Conservation (phyloP, 352 stramenopile genomes). For the Phytophthora crassamura region DNA sequence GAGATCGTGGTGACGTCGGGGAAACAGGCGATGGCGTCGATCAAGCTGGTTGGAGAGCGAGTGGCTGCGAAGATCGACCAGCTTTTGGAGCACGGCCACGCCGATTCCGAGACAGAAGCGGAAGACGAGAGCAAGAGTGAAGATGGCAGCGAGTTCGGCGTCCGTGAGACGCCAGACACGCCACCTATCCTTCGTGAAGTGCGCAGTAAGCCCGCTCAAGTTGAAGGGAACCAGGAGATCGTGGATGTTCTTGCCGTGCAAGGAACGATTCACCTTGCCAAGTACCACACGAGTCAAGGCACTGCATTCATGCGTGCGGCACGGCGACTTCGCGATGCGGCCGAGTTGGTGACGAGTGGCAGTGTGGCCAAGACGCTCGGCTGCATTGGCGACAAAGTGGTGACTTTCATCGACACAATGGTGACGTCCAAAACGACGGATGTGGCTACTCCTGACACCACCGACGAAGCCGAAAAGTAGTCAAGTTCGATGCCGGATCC, state of each 20-base stretch:
- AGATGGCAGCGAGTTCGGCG: too few relatives aligned
- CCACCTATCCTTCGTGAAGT: too few relatives aligned
- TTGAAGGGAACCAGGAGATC: conserved; percentile 49
- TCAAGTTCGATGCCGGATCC: too few relatives aligned
- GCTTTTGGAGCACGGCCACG: conserved; percentile 61
- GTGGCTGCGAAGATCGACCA: conserved; percentile 66
- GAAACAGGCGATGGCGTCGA: conserved; percentile 46
- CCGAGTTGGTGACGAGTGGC: conserved; percentile 45
- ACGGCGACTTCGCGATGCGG: conserved; percentile 37
- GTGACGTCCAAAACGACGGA: conserved; percentile 11
- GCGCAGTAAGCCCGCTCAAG: conserved; percentile 14
- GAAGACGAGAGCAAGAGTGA: conserved; percentile 22
- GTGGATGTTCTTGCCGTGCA: conserved; percentile 53
- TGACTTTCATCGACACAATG: conserved; percentile 46
- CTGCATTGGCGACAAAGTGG: conserved; percentile 57
- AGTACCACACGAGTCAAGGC: conserved; percentile 44
- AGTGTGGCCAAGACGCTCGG: conserved; percentile 45
- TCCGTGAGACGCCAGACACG: too few relatives aligned
- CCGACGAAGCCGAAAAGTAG: neutral
- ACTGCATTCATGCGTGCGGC: conserved; percentile 55
- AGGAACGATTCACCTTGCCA: conserved; percentile 42
- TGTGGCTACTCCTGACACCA: neutral
- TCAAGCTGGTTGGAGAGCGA: conserved; percentile 48
- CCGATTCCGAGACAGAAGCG: conserved; percentile 60
- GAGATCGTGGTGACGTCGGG: conserved; percentile 51